Evolutionary conservation across 2,329 filamentous ascomycete species (phyloP).

Genomic region (Alternaria atra): DNA sequence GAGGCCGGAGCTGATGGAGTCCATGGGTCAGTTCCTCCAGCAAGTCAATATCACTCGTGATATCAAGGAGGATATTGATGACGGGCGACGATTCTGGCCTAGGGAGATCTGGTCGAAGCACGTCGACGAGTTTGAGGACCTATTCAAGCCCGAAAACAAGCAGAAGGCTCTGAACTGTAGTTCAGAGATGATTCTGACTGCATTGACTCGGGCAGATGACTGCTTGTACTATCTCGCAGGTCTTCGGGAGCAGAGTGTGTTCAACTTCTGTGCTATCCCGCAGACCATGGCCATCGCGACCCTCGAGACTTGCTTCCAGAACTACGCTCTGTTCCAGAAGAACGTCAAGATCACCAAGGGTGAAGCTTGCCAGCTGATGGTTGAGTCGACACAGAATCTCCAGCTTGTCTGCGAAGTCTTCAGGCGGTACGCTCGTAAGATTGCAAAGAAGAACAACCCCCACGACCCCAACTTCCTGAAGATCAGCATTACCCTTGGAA

Average conservation of each 20-base stretch:
- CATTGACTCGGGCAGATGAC: constrained; percentile 85
- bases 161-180: constrained; percentile 82
- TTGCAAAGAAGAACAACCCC: constrained; percentile 93
- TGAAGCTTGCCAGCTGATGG: constrained; percentile 89
- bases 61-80: constrained; percentile 86
- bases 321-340: constrained; percentile 82
- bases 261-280: constrained; percentile 98
- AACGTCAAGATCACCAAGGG: constrained; percentile 98
- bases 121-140: constrained; percentile 85
- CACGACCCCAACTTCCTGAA: constrained; percentile 90
- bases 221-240: constrained; percentile 98
- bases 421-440: constrained; percentile 77
- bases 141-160: constrained; percentile 83
- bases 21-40: constrained; percentile 97
- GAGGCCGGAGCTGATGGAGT: constrained; percentile 83
- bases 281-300: constrained; percentile 98
- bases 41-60: constrained; percentile 99
- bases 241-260: constrained; percentile 93
- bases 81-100: constrained; percentile 92
- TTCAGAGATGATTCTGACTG: constrained; percentile 94
- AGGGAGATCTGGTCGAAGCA: constrained; percentile 97
- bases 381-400: constrained; percentile 90
- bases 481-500: constrained; percentile 89
- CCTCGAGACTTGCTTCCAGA: constrained; percentile 89
- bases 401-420: constrained; percentile 83